Evolutionary conservation across 495 filamentous ascomycete genomes (phyloP).

Genomic region (Annulohypoxylon stygium): DNA sequence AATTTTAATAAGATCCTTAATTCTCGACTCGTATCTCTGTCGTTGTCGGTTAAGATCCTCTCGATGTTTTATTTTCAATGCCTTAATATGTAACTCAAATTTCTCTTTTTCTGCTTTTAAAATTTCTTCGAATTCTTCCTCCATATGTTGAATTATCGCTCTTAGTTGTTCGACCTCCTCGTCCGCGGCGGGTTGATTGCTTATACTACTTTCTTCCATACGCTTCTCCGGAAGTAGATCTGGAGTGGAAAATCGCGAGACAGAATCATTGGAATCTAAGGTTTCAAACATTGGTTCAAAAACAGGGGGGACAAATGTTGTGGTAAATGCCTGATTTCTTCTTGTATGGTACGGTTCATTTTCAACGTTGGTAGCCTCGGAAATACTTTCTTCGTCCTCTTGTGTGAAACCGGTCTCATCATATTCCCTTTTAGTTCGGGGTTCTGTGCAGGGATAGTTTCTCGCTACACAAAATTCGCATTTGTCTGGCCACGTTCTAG

Average conservation of each 20-base stretch:
- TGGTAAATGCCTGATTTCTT: background rate
- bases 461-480: constrained; percentile 15
- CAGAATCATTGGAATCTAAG: background rate
- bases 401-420: background rate
- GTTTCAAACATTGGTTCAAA: background rate
- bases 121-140: constrained; percentile 24
- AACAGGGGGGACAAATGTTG: background rate
- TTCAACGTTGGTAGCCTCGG: background rate
- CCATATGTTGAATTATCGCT: constrained; percentile 5
- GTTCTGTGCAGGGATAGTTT: constrained; percentile 5
- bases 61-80: constrained; percentile 18
- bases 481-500: constrained; percentile 13
- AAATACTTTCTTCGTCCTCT: background rate
- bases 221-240: background rate
- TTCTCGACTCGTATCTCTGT: constrained; percentile 15
- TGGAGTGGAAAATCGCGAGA: background rate
- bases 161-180: constrained; percentile 4
- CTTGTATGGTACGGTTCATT: no score
- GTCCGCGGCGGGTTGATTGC: background rate
- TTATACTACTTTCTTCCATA: background rate
- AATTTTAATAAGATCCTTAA: constrained; percentile 29
- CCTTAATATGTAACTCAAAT: background rate
- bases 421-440: constrained; percentile 16
- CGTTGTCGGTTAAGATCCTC: constrained; percentile 21
- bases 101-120: constrained; percentile 17